Base-by-base conservation (phyloP, 805 yeast genomes). In the Saturnispora bothae region DNA sequence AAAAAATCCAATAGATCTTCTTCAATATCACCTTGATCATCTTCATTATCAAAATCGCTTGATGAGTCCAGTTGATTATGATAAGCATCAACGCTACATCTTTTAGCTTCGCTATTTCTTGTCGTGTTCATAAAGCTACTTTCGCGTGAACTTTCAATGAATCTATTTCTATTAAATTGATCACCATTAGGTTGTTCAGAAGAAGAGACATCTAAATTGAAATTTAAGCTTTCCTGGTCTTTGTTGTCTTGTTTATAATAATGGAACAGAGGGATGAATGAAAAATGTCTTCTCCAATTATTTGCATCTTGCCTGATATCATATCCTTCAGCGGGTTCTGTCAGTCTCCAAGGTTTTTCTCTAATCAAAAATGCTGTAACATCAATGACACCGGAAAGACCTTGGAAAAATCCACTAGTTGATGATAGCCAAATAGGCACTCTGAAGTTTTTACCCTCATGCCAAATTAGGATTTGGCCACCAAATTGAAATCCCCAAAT, bases 401-500 rank as follows among this genome's bases (percentile, higher is more conserved):
- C 88, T 56, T 81, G 86, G 65, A 78, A 73, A 47, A 77, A 76
- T 0, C 92, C 81, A n/a, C 80, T 74, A 39, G 80, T 59, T 37
- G 73, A 69, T 37, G 72, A 69, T 29, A 83, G 56, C 79, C 89
- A 79, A n/a, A 31, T 27, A 2, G 80, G 73, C 1, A 73, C 71
- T 16, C 66, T 53, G 40, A 7, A 26, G 28, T 71, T 75, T 47
- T 67, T 61, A 28, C 64, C 61, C 47, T 69, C 63, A 49, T 71
- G 76, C 8, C 83, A 65, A 29, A 48, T 46, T 19, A 46, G 44
- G 40, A 75, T 65, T 49, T 80, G 82, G 26, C 73, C 64, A 4
- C 78, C 69, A 43, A 83, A 71, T 2, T 96, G 96, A 46, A 82
- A 78, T 16, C 79, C 52, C 96, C 96, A 86, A 33, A 85, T 58